A percentile compares a stretch with the other conserved stretches of the same genome.
These are phyloP conservation scores for Euphorbia peplus DNA, from an alignment of 345 rosid species.

Conservation along the genomic window DNA sequence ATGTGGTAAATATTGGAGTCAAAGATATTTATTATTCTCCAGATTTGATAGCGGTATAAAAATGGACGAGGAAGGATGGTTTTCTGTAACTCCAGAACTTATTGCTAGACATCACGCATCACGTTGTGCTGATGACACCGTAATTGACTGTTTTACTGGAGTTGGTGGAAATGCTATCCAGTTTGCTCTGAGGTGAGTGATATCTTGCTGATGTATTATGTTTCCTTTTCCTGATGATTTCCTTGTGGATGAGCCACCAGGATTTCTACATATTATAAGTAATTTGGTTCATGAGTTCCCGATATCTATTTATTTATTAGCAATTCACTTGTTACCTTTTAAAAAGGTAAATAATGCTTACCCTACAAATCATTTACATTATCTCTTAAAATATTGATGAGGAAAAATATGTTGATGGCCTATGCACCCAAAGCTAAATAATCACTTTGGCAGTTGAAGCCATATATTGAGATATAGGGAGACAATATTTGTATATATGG, in stretches of 20 bases:
- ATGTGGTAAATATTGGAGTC: constrained; percentile 78
- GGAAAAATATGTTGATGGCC: too few species aligned
- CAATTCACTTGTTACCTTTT: background rate
- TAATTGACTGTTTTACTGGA: constrained; percentile 85
- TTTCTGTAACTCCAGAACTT: constrained; percentile 91
- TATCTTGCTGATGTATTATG: background rate
- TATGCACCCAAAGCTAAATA: background rate
- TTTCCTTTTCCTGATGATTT: constrained; percentile 1
- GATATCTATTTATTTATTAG: background rate
- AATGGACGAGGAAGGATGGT: constrained; percentile 99
- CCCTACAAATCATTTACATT: background rate
- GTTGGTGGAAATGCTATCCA: constrained; percentile 97
- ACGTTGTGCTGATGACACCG: constrained; percentile 49
- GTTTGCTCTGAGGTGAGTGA: constrained; percentile 61
- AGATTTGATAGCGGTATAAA: constrained; percentile 72
- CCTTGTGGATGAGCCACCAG: background rate
- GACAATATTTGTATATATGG: background rate
- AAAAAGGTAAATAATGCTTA: background rate
- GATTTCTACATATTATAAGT: too few species aligned
- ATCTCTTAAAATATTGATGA: background rate
- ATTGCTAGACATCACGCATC: constrained; percentile 84
- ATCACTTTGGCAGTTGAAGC: background rate
- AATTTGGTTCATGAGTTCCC: background rate
- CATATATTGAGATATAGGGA: background rate
- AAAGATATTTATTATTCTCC: constrained; percentile 73